phyloP scores from a whole-genome alignment of 108 stramenopile genomes.

The Cyclostephanos invisitatus region DNA sequence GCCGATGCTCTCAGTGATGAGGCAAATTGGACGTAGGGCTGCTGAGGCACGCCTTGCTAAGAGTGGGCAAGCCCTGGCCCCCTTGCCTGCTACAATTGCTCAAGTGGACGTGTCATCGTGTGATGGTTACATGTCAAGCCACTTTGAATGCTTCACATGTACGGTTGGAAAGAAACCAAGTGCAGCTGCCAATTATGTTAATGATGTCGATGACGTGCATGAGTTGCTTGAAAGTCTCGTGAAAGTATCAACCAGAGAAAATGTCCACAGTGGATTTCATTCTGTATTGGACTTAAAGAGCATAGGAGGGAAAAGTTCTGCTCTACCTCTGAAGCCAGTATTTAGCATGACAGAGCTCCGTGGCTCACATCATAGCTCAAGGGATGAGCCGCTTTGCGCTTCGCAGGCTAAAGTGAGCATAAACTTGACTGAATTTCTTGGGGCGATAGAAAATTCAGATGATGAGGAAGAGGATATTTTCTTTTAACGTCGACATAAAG shows the following conservation, averaged over 20 bases:
- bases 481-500: neutral
- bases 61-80: conserved; percentile 60
- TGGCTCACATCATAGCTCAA: conserved; percentile 6
- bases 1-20: conserved; percentile 93
- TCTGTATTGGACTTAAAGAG: conserved; percentile 70
- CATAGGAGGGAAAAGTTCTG: conserved; percentile 24
- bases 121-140: conserved; percentile 64
- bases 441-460: conserved; percentile 65
- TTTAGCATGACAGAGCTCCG: conserved; percentile 48
- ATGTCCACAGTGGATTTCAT: conserved; percentile 57
- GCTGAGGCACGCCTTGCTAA: conserved; percentile 49
- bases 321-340: conserved; percentile 26
- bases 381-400: conserved; percentile 3
- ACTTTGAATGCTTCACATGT: conserved; percentile 81
- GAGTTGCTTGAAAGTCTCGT: conserved; percentile 86
- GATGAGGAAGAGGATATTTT: conserved; percentile 65
- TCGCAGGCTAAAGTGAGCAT: conserved; percentile 37
- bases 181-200: conserved; percentile 92
- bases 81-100: conserved; percentile 70
- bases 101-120: conserved; percentile 78
- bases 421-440: conserved; percentile 61
- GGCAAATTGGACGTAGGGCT: conserved; percentile 72
- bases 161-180: conserved; percentile 98
- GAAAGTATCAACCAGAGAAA: conserved; percentile 75
- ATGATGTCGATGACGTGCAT: conserved; percentile 90